Evolutionary conservation across 228 moss, liverwort and hornwort species (phyloP).

Genomic region (Sphagnum fallax): DNA sequence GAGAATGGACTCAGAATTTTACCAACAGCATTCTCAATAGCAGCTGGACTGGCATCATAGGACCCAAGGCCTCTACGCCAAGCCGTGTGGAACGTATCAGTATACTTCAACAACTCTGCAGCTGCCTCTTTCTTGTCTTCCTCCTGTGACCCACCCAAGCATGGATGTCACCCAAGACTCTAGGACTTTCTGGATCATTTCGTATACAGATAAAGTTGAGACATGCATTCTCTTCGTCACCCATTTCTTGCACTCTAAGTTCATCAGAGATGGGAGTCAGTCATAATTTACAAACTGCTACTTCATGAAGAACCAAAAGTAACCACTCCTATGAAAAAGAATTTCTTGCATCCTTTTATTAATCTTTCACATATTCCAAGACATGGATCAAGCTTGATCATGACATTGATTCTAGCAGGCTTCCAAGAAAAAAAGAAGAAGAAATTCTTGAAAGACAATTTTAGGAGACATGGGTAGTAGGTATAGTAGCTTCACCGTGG

Average conservation of each 20-base stretch:
- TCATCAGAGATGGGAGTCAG: not conserved
- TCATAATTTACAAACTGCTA: not conserved
- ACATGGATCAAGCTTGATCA: too few relatives aligned
- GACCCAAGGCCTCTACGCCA: conserved; percentile 39
- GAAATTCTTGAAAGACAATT: not conserved
- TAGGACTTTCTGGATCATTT: too few relatives aligned
- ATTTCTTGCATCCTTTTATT: not conserved
- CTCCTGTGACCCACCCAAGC: conserved; percentile 17
- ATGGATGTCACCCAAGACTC: not conserved
- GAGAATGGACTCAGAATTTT: not conserved
- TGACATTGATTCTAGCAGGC: too few relatives aligned
- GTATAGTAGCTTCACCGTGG: conserved; percentile 22
- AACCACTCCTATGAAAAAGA: not conserved
- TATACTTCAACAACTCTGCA: conserved; percentile 28
- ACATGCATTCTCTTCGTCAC: not conserved
- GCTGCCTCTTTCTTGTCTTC: conserved; percentile 37
- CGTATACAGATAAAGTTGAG: too few relatives aligned
- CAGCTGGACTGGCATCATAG: conserved; percentile 28
- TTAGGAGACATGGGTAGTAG: not conserved
- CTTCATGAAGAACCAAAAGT: not conserved
- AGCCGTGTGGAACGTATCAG: conserved; percentile 17
- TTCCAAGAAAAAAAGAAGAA: not conserved
- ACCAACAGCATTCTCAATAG: conserved; percentile 35
- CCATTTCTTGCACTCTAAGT: not conserved
- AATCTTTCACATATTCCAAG: not conserved